phyloP scores from a whole-genome alignment of 2,329 filamentous ascomycete species.

The Neurospora crassa region DNA sequence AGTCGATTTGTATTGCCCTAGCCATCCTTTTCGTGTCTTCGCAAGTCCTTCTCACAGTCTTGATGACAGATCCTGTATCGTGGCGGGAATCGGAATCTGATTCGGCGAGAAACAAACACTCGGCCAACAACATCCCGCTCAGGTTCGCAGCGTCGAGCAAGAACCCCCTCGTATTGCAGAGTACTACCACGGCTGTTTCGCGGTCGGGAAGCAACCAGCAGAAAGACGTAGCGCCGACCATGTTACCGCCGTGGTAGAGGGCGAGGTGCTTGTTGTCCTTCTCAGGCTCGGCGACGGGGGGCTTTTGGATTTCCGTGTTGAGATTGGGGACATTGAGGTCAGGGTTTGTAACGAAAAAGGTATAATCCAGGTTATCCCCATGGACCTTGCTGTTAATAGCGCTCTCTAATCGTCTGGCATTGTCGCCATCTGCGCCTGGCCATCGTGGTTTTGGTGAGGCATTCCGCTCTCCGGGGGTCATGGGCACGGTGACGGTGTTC shows the following conservation, averaged over 20 bases:
- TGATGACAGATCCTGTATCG: background rate
- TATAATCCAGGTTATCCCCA: background rate
- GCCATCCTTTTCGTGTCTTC: background rate
- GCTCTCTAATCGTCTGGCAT: constrained; percentile 4
- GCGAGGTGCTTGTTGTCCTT: constrained; percentile 1
- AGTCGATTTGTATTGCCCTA: background rate
- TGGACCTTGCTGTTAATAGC: background rate
- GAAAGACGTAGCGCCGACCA: constrained; percentile 9
- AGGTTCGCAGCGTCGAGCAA: constrained; percentile 9
- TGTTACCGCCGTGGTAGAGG: constrained; percentile 11
- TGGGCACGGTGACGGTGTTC: background rate
- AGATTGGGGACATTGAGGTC: background rate
- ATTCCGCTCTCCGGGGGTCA: constrained; percentile 1
- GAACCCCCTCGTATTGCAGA: constrained; percentile 8
- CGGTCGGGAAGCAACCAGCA: background rate
- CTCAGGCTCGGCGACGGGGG: background rate
- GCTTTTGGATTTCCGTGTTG: background rate
- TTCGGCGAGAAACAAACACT: background rate
- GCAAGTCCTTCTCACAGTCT: background rate
- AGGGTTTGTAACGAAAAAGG: background rate
- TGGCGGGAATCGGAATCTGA: background rate
- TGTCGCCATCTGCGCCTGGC: constrained; percentile 11
- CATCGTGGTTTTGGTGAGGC: background rate
- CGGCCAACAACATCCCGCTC: constrained; percentile 9
- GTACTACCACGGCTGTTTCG: constrained; percentile 4